Percentiles rank a stretch among this genome's conserved stretches.
These are phyloP conservation scores for Ceratobasidium sp. DNA, from an alignment of 1,284 basidiomycete genomes.

Conservation along the genomic window DNA sequence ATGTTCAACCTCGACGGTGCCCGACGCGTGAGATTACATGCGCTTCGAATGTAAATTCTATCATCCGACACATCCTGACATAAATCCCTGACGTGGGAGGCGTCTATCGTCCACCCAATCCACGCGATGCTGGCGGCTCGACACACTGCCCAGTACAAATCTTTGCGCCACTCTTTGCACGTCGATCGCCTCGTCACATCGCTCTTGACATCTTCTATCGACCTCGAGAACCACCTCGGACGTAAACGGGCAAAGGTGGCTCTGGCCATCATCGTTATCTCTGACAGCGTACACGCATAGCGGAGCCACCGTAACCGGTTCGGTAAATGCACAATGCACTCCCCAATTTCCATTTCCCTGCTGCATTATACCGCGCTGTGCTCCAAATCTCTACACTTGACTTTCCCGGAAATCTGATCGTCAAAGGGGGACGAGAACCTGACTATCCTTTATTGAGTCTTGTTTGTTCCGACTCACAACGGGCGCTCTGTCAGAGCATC, in stretches of 20 bases:
- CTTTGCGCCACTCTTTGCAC: not conserved
- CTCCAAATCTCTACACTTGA: not conserved
- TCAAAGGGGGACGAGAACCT: not conserved
- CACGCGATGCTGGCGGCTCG: not conserved
- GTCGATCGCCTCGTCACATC: not conserved
- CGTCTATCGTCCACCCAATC: not conserved
- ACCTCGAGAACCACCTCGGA: no score
- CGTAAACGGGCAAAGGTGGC: not conserved
- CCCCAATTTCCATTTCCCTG: not conserved
- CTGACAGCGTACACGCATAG: not conserved
- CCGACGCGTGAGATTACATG: no score
- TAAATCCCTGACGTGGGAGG: not conserved
- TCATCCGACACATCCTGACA: not conserved
- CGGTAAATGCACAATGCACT: not conserved
- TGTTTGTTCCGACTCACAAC: constrained; percentile 20
- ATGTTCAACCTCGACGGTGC: not conserved
- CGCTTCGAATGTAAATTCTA: no score
- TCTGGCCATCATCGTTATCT: not conserved
- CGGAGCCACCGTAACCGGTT: not conserved
- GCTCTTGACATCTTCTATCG: not conserved
- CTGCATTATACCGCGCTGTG: not conserved
- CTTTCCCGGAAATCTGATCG: constrained; percentile 13
- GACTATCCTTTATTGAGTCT: not conserved
- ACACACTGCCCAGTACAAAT: not conserved
- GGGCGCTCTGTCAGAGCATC: not conserved